Evolutionary conservation across 148 eudicot species (phyloP), one percentile per base, ranked within the genome.

Genomic region (Nyssa sinensis): DNA sequence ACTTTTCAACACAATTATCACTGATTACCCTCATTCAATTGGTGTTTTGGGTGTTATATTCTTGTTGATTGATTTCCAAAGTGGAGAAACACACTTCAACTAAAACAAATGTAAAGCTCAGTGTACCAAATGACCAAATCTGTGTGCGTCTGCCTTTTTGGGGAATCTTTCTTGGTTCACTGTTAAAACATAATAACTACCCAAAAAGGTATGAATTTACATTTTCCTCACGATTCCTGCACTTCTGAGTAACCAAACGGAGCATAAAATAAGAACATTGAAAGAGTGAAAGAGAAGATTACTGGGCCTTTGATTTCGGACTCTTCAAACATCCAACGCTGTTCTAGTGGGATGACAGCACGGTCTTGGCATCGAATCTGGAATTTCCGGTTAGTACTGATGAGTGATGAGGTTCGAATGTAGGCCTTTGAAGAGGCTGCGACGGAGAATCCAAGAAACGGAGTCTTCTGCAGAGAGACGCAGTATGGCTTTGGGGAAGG

Each of bases 241-340:
- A 57, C 24, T 70, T 70, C 74, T 24, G 1, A 3, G 64, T 29
- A 70, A 55, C 73, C 73, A 70, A 24, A 57, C 49, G 29, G n/a
- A 57, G 49, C 49, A 32, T 11, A 4, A 7, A 55, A 55, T 19
- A 30, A 19, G 5, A 32, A 17, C 0, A 3, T 13, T 14, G 1
- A 33, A n/a, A n/a, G 61, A 39, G 60, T 32, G 29, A 55, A n/a
- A 67, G 77, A 62, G 39, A 69, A 49, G 2, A 30, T 73, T 88
- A 95, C 99, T 7, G 87, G 90, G 82, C 99, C 97, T 57, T 35
- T 37, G 27, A 86, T 64, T 73, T 87, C 87, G 29, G 81, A 71
- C 2, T 81, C 78, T 24, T 86, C 88, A 19, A 96, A 91, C 99
- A 96, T 91, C 99, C 97, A 95, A 0, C 93, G 88, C 64, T 95